A percentile compares a stretch with the other conserved stretches of the same genome.
These are phyloP conservation scores for Funneliformis caledonium DNA, from an alignment of 371 early-diverging fungal species.

Conservation along the genomic window DNA sequence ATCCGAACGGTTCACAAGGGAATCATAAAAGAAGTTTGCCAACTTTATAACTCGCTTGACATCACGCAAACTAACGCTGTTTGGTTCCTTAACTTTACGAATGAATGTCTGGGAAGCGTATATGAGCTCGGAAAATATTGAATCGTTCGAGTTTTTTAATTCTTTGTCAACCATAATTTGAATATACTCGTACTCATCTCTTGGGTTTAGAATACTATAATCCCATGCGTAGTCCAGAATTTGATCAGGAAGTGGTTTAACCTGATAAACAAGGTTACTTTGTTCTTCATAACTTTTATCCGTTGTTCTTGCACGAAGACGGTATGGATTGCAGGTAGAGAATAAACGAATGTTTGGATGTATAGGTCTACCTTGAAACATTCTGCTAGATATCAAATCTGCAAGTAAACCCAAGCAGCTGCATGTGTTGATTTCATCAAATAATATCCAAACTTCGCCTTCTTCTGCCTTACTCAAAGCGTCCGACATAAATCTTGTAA, in stretches of 20 bases:
- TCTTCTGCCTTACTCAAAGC: neutral
- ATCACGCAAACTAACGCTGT: constrained; percentile 39
- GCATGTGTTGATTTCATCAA: constrained; percentile 40
- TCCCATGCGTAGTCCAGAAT: constrained; percentile 38
- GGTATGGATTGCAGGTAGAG: constrained; percentile 39
- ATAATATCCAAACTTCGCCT: constrained; percentile 37
- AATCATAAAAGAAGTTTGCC: constrained; percentile 14
- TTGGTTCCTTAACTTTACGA: constrained; percentile 7
- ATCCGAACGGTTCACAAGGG: neutral
- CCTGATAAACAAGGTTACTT: constrained; percentile 24
- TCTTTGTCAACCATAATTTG: constrained; percentile 17
- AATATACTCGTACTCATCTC: constrained; percentile 37
- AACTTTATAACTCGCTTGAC: constrained; percentile 19
- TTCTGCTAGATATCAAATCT: constrained; percentile 24
- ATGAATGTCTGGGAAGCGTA: constrained; percentile 35
- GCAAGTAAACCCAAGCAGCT: constrained; percentile 20
- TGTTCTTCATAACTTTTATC: constrained; percentile 14
- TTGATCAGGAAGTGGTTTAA: constrained; percentile 22
- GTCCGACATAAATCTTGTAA: constrained; percentile 3
- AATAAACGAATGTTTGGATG: constrained; percentile 34
- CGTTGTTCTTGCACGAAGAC: neutral
- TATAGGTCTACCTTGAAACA: neutral
- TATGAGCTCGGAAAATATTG: constrained; percentile 8
- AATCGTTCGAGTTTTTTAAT: neutral
- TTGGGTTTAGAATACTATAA: constrained; percentile 26